Conservation (phyloP, 2,329 filamentous ascomycete genomes). For the Cadophora gregata region DNA sequence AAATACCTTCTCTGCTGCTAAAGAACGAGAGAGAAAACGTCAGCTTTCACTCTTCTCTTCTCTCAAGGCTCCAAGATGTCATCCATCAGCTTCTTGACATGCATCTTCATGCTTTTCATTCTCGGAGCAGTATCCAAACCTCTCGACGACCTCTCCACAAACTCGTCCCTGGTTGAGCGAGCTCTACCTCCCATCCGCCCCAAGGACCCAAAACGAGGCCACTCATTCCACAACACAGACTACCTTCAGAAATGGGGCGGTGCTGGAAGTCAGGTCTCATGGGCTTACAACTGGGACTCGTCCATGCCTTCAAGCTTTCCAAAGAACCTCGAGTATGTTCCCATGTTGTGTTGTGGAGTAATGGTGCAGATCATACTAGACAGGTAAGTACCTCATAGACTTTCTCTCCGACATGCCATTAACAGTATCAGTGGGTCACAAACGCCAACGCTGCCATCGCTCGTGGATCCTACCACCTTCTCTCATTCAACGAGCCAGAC, state of each 20-base stretch:
- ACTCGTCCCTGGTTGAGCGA: background rate
- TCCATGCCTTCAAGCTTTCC: slow-evolving; percentile 49
- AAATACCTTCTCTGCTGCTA: no score
- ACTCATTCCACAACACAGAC: slow-evolving; percentile 25
- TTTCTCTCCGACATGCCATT: no score
- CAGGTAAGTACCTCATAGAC: slow-evolving; percentile 30
- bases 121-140: background rate
- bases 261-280: slow-evolving; percentile 44
- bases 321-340: slow-evolving; percentile 62
- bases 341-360: slow-evolving; percentile 72
- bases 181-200: background rate
- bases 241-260: slow-evolving; percentile 32
- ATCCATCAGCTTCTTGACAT: background rate
- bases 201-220: slow-evolving; percentile 24
- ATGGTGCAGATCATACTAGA: slow-evolving; percentile 50
- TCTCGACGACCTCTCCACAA: background rate
- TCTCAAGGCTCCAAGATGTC: background rate
- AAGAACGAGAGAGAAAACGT: no score
- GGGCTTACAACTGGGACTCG: slow-evolving; percentile 73
- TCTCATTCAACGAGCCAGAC: slow-evolving; percentile 76
- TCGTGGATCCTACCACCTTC: slow-evolving; percentile 59
- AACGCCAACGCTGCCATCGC: slow-evolving; percentile 58
- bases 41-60: no score
- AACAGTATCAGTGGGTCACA: background rate
- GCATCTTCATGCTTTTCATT: background rate